These are phyloP conservation scores for Athelia psychrophila DNA, from an alignment of 1,284 basidiomycete species.

Conservation along the genomic window DNA sequence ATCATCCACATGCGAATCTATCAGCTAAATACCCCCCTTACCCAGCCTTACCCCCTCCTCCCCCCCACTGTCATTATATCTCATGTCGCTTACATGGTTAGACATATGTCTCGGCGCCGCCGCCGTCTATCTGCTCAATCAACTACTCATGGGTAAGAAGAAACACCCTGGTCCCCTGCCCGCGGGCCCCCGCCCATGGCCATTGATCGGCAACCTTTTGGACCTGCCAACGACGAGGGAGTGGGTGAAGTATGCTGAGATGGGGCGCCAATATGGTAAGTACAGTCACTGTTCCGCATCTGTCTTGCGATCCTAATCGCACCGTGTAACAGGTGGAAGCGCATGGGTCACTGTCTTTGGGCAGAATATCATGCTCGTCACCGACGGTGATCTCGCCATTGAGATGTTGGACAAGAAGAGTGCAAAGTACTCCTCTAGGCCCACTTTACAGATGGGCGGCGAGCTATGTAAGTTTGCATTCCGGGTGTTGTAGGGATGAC, in stretches of 20 bases:
- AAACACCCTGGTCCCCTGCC: slow-evolving; percentile 21
- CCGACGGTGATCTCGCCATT: slow-evolving; percentile 35
- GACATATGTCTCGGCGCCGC: slow-evolving; percentile 17
- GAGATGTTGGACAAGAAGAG: slow-evolving; percentile 47
- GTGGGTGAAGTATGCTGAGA: slow-evolving; percentile 32
- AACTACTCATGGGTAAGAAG: slow-evolving; percentile 8
- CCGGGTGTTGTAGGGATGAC: background rate
- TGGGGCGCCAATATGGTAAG: slow-evolving; percentile 36
- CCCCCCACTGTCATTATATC: background rate
- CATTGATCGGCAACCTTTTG: slow-evolving; percentile 47
- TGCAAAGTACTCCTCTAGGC: slow-evolving; percentile 46
- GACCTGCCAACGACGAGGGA: slow-evolving; percentile 43
- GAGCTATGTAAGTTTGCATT: slow-evolving; percentile 29
- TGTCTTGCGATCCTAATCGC: slow-evolving; percentile 1
- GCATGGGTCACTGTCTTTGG: slow-evolving; percentile 37
- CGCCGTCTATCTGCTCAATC: slow-evolving; percentile 7
- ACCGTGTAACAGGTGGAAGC: slow-evolving; percentile 33
- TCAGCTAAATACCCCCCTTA: too few relatives aligned
- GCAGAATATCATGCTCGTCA: slow-evolving; percentile 41
- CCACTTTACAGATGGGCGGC: slow-evolving; percentile 43
- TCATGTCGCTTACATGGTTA: background rate
- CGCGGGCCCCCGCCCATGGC: slow-evolving; percentile 43
- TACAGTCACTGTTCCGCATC: slow-evolving; percentile 9
- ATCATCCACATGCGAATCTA: too few relatives aligned
- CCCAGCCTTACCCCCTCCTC: background rate